These are phyloP conservation scores for Podospora bellae-mahoneyi DNA, from an alignment of 495 filamentous ascomycete genomes.

Conservation along the genomic window DNA sequence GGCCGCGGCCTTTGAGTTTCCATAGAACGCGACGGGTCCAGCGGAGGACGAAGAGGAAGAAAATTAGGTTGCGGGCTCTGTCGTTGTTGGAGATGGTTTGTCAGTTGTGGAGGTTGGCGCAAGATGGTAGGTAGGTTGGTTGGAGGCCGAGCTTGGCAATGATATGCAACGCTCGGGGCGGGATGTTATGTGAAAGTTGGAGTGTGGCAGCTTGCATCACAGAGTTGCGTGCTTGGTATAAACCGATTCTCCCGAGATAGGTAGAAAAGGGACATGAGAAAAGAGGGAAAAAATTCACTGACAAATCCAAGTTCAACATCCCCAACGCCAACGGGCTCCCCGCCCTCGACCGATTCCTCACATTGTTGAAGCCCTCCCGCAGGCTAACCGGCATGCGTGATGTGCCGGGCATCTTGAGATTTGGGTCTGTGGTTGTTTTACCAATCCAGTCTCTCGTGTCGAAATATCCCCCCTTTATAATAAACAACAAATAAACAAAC, in stretches of 20 bases:
- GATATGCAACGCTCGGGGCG: neutral
- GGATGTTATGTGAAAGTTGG: neutral
- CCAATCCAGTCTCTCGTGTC: slow-evolving; percentile 41
- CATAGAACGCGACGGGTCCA: slow-evolving; percentile 77
- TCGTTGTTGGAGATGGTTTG: slow-evolving; percentile 1
- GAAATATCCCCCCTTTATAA: neutral
- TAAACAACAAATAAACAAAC: neutral
- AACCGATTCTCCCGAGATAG: neutral
- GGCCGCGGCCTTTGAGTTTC: slow-evolving; percentile 82
- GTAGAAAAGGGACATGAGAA: neutral
- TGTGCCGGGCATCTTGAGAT: slow-evolving; percentile 44
- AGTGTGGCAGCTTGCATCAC: neutral
- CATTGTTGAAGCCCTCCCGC: slow-evolving; percentile 56
- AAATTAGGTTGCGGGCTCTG: slow-evolving; percentile 82
- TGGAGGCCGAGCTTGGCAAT: neutral
- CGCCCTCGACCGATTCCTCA: slow-evolving; percentile 52
- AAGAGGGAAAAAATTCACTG: slow-evolving; percentile 38
- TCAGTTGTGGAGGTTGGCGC: slow-evolving; percentile 9
- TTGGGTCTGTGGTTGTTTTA: neutral
- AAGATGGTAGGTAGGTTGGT: neutral
- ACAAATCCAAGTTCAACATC: slow-evolving; percentile 77
- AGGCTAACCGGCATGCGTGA: slow-evolving; percentile 66
- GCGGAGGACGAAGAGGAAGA: slow-evolving; percentile 83
- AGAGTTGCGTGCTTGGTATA: neutral
- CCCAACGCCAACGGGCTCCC: slow-evolving; percentile 57